These are phyloP conservation scores for Somion occarium DNA, from an alignment of 1,284 basidiomycete species.

Conservation along the genomic window DNA sequence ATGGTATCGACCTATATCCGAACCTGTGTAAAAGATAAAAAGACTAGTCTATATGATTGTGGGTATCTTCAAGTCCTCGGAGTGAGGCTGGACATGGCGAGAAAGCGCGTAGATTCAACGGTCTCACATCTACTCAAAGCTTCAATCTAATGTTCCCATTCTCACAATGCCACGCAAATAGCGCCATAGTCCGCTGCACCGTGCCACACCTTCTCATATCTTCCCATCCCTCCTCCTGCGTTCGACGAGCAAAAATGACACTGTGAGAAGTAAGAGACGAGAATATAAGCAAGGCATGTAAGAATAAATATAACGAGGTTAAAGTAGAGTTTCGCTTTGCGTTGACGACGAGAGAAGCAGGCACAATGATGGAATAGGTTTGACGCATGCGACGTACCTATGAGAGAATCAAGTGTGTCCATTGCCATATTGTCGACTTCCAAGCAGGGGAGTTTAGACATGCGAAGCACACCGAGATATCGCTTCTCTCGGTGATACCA, in stretches of 20 bases:
- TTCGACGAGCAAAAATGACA: constrained; percentile 29
- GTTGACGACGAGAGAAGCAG: neutral
- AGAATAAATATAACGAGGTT: neutral
- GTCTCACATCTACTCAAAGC: too few species aligned
- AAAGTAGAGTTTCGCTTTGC: neutral
- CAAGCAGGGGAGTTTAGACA: constrained; percentile 34
- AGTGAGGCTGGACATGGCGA: too few species aligned
- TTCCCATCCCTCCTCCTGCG: constrained; percentile 21
- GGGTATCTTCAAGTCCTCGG: too few species aligned
- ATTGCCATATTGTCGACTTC: constrained; percentile 32
- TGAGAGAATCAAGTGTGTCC: constrained; percentile 34
- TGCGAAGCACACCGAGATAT: constrained; percentile 29
- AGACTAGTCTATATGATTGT: too few species aligned
- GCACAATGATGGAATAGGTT: neutral
- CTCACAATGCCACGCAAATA: too few species aligned
- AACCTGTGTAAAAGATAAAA: too few species aligned
- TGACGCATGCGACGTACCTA: constrained; percentile 23
- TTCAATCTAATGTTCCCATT: too few species aligned
- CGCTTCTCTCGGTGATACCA: constrained; percentile 34
- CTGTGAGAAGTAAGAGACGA: constrained; percentile 13
- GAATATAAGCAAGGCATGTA: neutral
- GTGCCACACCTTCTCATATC: neutral
- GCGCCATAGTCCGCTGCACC: too few species aligned
- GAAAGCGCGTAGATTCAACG: too few species aligned
- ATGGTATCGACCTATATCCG: too few species aligned